Percentiles rank a stretch among this genome's conserved stretches.
Conservation (phyloP, 2,329 filamentous ascomycete species). For the Phialemonium atrogriseum region DNA sequence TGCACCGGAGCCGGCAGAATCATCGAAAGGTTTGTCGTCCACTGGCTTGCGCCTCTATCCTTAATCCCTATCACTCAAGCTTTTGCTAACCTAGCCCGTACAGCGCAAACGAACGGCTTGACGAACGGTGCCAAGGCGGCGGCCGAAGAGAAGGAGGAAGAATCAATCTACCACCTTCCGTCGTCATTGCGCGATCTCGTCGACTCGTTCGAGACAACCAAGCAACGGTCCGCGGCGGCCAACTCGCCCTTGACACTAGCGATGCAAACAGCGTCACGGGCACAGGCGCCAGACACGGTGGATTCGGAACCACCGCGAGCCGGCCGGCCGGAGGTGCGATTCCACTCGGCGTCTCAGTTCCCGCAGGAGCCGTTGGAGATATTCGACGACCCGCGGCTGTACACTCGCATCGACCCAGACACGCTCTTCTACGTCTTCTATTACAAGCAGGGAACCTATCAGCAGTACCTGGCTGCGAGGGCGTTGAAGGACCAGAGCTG, state of each 20-base stretch:
- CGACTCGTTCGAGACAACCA: conserved; percentile 81
- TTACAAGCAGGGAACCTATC: conserved; percentile 92
- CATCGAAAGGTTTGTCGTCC: conserved; percentile 31
- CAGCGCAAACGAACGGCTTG: conserved; percentile 40
- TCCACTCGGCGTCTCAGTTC: conserved; percentile 64
- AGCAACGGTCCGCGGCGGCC: conserved; percentile 55
- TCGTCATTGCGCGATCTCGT: conserved; percentile 82
- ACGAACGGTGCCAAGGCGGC: conserved; percentile 42
- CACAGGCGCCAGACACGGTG: conserved; percentile 61
- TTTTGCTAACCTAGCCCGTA: conserved; percentile 18
- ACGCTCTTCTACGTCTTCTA: conserved; percentile 99
- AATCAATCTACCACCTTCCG: conserved; percentile 89
- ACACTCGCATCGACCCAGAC: conserved; percentile 85
- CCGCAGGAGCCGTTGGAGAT: conserved; percentile 87
- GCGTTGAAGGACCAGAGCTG: conserved; percentile 98
- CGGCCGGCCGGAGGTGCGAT: conserved; percentile 76
- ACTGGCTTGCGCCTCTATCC: background rate
- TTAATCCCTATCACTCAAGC: no score
- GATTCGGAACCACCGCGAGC: conserved; percentile 78
- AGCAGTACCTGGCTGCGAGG: conserved; percentile 92
- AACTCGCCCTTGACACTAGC: conserved; percentile 60
- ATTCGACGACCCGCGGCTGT: conserved; percentile 84
- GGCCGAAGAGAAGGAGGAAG: conserved; percentile 46
- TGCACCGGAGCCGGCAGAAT: conserved; percentile 31
- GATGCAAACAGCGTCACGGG: conserved; percentile 68